Conservation (phyloP, 2,329 filamentous ascomycete species). For the Parafenestella ontariensis region DNA sequence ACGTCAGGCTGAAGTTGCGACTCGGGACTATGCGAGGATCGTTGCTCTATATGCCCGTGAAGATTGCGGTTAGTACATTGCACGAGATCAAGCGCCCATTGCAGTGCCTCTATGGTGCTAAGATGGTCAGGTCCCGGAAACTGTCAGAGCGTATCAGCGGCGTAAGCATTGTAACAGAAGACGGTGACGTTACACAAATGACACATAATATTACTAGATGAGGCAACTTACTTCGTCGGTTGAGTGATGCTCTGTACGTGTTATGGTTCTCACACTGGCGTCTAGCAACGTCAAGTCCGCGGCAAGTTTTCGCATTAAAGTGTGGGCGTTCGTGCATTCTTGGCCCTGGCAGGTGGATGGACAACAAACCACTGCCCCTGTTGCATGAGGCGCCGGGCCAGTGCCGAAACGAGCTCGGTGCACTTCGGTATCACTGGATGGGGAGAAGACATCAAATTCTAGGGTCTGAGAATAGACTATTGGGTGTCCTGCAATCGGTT, state of each 20-base stretch:
- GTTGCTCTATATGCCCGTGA: slow-evolving; percentile 20
- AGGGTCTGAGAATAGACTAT: slow-evolving; percentile 17
- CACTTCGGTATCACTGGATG: slow-evolving; percentile 23
- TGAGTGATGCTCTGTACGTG: slow-evolving; percentile 25
- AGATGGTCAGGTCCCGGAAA: slow-evolving; percentile 14
- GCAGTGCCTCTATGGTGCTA: slow-evolving; percentile 23
- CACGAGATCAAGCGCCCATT: slow-evolving; percentile 33
- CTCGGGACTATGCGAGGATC: slow-evolving; percentile 16
- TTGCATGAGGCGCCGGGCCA: slow-evolving; percentile 26
- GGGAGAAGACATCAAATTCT: slow-evolving; percentile 23
- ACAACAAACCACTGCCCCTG: slow-evolving; percentile 33
- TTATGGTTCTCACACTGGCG: slow-evolving; percentile 25
- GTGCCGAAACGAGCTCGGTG: slow-evolving; percentile 21
- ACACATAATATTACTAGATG: neutral
- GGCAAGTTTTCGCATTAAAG: slow-evolving; percentile 34
- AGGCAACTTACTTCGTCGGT: slow-evolving; percentile 27
- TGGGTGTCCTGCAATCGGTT: slow-evolving; percentile 31
- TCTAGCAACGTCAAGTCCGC: slow-evolving; percentile 26
- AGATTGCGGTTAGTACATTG: slow-evolving; percentile 31
- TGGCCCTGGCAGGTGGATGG: slow-evolving; percentile 29
- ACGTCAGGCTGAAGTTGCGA: slow-evolving; percentile 16
- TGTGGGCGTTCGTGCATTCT: slow-evolving; percentile 30
- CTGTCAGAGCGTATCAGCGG: slow-evolving; percentile 22
- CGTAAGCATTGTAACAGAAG: slow-evolving; percentile 1
- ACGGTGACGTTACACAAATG: slow-evolving; percentile 1